Evolutionary conservation across 306 rosid genomes (phyloP), one percentile per base, ranked within the genome.

Genomic region (Quercus engelmannii): DNA sequence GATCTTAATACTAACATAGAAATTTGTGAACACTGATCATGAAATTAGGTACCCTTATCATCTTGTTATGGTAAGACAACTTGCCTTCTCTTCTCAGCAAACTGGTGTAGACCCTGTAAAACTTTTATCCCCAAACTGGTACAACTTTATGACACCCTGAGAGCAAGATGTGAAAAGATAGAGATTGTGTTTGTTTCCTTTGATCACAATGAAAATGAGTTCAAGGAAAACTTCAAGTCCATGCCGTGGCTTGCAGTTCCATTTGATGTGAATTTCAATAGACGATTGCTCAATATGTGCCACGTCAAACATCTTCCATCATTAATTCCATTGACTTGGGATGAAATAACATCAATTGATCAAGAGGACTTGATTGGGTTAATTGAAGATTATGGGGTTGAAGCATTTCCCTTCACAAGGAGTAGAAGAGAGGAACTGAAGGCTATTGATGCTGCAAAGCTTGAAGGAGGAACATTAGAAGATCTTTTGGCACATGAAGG

Each of bases 181-280:
- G 96, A 93, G 92, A 90, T 91, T 33, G 84, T 95, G 79, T 90
- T 91, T 64, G 68, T 93, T 75, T 95, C 99, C 57, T 88, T 89
- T 6, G 97, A 93, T 63, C 89, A 19, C 3, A 88, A 90, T n/a
- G 90, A 87, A 79, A 83, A 80, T 4, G 91, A 87, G 57, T 95
- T 91, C 76, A 79, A 83, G 43, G 90, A 89, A 57, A 86, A 95
- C 80, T 78, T 93, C 55, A 85, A 87, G 84, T 76, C 73, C 80
- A 89, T 95, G 98, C 92, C 97, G 17, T 95, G 99, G 99, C 82
- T 93, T 63, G 91, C 98, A 2, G 82, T 86, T n/a, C 98, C 98
- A 9, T 93, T 88, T 59, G 81, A 90, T 79, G 71, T 51, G 4
- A 85, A 78, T 25, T 79, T 91, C 86, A 93, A 83, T 15, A 91